Base-by-base conservation (phyloP, 1,139 yeast genomes). In the Candida labiduridarum region DNA sequence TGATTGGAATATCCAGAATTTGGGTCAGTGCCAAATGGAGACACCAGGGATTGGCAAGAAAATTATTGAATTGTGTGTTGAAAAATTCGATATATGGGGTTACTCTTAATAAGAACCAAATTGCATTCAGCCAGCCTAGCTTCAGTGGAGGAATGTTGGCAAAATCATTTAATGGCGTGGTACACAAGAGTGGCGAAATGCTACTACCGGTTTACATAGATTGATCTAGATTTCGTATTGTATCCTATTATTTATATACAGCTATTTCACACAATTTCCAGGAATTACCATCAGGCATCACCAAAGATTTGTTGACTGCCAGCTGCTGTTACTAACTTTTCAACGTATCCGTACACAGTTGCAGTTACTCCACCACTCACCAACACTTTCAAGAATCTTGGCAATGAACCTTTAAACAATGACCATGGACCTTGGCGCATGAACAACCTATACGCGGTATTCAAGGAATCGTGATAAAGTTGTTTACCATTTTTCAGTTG, bases 341-440 rank as follows among this genome's bases (percentile, higher is more conserved):
- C 89, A 11, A 85, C 80, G 56, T 78, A 74, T 50, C 79, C 83
- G 63, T 89, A 90, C 25, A 88, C 79, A 18, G 84, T 74, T 51
- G 91, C 84, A 2, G 95, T 84, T 19, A 90, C 78, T 5, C 92
- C 89, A 16, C 97, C 95, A 56, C 89, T 84, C 14, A 88, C 79
- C 53, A 90, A 82, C 2, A 90, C 88, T 62, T 90, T 89, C 45
- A 89, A 68, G 49, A 89, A 80, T 57, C 98, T 72, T 9, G 97
- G 97, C 6, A 87, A 62, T 62, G 90, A 76, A 22, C 98, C 98
- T 50, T 83, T 78, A 85, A 92, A 92, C 52, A 91, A 74, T 14
- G 83, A 76, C 42, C 67, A 61, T 22, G 79, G 62, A 0, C 96
- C 92, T 56, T 90, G 96, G 49, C 81, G 82, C 18, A 84, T 71